A percentile compares a stretch with the other conserved stretches of the same genome.
phyloP scores from a whole-genome alignment of 2,329 filamentous ascomycete species.

The Cercospora sp. region DNA sequence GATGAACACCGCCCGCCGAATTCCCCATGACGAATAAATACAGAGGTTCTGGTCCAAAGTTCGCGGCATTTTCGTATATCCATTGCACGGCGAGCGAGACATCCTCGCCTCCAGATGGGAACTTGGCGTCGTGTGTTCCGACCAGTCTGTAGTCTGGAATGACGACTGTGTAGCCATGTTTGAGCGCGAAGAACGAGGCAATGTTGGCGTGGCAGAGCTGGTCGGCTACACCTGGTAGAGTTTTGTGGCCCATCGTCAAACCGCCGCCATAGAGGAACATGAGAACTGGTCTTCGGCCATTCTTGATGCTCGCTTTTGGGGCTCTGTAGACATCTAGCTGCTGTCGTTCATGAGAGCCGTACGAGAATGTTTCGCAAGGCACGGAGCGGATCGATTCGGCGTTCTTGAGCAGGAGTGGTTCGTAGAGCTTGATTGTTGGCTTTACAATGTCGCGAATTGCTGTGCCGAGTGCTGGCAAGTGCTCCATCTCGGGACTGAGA shows the following conservation, averaged over 20 bases:
- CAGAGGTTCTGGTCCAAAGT: conserved; percentile 32
- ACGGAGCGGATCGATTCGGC: conserved; percentile 27
- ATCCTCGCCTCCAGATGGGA: conserved; percentile 47
- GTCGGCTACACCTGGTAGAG: conserved; percentile 30
- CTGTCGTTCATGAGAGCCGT: conserved; percentile 42
- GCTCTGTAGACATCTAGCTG: conserved; percentile 44
- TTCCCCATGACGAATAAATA: conserved; percentile 45
- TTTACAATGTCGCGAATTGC: conserved; percentile 25
- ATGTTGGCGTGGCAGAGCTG: conserved; percentile 42
- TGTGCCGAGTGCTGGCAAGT: conserved; percentile 32
- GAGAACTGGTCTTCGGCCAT: conserved; percentile 28
- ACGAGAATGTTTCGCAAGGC: conserved; percentile 35
- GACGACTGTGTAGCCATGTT: conserved; percentile 40
- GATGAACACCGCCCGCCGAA: conserved; percentile 45
- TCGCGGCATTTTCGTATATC: conserved; percentile 31
- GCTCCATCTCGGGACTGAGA: not conserved
- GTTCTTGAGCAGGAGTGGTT: conserved; percentile 28
- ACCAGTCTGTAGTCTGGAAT: conserved; percentile 45
- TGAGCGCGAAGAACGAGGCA: conserved; percentile 44
- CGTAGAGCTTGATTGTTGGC: conserved; percentile 32
- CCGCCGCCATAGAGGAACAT: conserved; percentile 41
- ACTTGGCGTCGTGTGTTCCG: conserved; percentile 41
- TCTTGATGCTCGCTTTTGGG: conserved; percentile 21
- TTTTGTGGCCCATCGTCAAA: conserved; percentile 40
- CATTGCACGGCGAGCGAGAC: conserved; percentile 41